These are phyloP conservation scores for Sclerotinia subarctica DNA, from an alignment of 2,329 filamentous ascomycete species.

Conservation along the genomic window DNA sequence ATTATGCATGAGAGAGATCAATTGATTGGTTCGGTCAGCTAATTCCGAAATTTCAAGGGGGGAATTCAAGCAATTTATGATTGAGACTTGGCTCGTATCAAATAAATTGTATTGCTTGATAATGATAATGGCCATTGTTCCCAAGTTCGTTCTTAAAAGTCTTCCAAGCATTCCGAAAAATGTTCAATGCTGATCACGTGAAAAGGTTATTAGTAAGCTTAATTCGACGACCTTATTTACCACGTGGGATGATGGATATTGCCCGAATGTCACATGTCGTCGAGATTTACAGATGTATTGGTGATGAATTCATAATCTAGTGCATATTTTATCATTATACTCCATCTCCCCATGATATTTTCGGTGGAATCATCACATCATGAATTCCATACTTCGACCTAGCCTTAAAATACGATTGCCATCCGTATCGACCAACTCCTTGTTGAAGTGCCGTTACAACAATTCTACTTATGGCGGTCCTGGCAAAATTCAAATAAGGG, in stretches of 20 bases:
- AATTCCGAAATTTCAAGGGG: neutral
- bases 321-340: neutral
- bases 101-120: conserved; percentile 20
- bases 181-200: neutral
- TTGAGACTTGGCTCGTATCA: conserved; percentile 27
- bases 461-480: neutral
- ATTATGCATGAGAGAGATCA: conserved; percentile 23
- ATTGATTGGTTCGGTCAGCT: neutral
- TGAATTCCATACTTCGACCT: conserved; percentile 16
- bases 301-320: neutral
- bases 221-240: neutral
- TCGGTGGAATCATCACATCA: neutral
- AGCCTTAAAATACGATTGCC: neutral
- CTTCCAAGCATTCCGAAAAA: neutral
- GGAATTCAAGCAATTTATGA: neutral
- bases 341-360: neutral
- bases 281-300: neutral
- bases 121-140: neutral
- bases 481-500: neutral
- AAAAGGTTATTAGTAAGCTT: conserved; percentile 6
- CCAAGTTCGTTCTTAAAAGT: neutral
- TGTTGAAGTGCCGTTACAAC: neutral
- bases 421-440: conserved; percentile 8
- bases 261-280: neutral
- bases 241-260: neutral